These are phyloP conservation scores for Colletotrichum higginsianum DNA, from an alignment of 2,329 filamentous ascomycete species.

Conservation along the genomic window DNA sequence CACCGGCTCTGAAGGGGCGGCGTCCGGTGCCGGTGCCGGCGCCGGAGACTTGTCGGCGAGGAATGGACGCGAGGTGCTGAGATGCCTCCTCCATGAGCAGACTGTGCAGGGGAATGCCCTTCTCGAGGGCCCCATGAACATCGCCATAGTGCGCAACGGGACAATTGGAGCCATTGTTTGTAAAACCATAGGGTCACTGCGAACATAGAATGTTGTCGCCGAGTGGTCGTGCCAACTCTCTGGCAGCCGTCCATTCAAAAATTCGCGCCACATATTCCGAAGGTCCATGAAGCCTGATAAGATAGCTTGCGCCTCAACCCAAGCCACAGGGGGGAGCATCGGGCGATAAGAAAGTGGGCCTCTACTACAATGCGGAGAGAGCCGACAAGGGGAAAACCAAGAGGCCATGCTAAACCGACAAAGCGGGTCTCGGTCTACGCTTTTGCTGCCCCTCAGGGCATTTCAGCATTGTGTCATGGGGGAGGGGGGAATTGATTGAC, in stretches of 20 bases:
- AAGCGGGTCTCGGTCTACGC: conserved; percentile 36
- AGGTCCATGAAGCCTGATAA: not conserved
- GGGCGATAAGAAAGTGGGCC: conserved; percentile 13
- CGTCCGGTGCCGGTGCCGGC: conserved; percentile 37
- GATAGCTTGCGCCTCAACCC: conserved; percentile 32
- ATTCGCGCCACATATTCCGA: conserved; percentile 29
- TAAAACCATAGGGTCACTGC: not conserved
- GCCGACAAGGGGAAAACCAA: conserved; percentile 13
- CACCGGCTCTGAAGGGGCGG: conserved; percentile 48
- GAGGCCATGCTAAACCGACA: conserved; percentile 4
- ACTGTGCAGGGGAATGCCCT: conserved; percentile 60
- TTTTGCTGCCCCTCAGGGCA: conserved; percentile 28
- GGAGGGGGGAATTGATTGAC: conserved; percentile 19
- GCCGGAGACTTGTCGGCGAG: conserved; percentile 49
- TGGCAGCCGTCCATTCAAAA: conserved; percentile 19
- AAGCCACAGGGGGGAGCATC: conserved; percentile 13
- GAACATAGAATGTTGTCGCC: conserved; percentile 2
- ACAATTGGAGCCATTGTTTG: conserved; percentile 24
- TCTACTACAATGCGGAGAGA: conserved; percentile 32
- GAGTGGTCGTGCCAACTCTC: not conserved
- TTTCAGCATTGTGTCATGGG: conserved; percentile 39
- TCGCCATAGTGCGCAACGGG: conserved; percentile 47
- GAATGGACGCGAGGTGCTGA: conserved; percentile 61
- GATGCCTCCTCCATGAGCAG: conserved; percentile 67
- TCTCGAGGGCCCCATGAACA: conserved; percentile 50